A percentile compares a stretch with the other conserved stretches of the same genome.
These are phyloP conservation scores for Pseudocercospora musae DNA, from an alignment of 2,329 filamentous ascomycete species.

Conservation along the genomic window DNA sequence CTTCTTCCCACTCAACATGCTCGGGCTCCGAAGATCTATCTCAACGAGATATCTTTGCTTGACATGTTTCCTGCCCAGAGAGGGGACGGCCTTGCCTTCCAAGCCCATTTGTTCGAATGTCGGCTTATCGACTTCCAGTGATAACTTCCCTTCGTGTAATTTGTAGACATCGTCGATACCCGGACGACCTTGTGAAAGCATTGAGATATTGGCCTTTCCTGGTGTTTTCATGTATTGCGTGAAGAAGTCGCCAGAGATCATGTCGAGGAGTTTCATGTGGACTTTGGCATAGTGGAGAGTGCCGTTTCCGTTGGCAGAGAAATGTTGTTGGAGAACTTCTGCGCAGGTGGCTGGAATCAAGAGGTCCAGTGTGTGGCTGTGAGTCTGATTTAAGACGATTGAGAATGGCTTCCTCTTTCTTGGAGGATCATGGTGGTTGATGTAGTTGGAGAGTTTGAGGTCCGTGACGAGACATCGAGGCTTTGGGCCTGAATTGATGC, in stretches of 20 bases:
- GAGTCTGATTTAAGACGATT: slow-evolving; percentile 61
- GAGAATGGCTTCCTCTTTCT: slow-evolving; percentile 74
- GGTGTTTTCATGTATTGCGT: slow-evolving; percentile 70
- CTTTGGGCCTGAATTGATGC: slow-evolving; percentile 17
- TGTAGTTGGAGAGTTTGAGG: slow-evolving; percentile 61
- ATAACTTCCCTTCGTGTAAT: slow-evolving; percentile 68
- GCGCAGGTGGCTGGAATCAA: slow-evolving; percentile 56
- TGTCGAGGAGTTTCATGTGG: slow-evolving; percentile 66
- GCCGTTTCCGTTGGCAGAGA: slow-evolving; percentile 16
- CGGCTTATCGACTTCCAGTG: slow-evolving; percentile 74
- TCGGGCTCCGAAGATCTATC: slow-evolving; percentile 67
- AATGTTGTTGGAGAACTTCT: slow-evolving; percentile 9
- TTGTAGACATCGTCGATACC: slow-evolving; percentile 67
- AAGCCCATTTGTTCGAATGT: slow-evolving; percentile 81
- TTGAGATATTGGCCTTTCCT: slow-evolving; percentile 56
- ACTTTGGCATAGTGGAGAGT: slow-evolving; percentile 61
- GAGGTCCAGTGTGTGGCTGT: slow-evolving; percentile 68
- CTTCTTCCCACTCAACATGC: slow-evolving; percentile 80
- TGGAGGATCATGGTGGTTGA: slow-evolving; percentile 68
- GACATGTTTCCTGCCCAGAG: slow-evolving; percentile 58
- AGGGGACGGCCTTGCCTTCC: slow-evolving; percentile 63
- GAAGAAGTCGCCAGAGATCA: slow-evolving; percentile 75
- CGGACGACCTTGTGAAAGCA: slow-evolving; percentile 76
- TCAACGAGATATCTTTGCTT: slow-evolving; percentile 75
- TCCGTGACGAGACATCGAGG: slow-evolving; percentile 72